Evolutionary conservation across 192 early-diverging fungal species (phyloP).

Genomic region (Backusella macrospora): DNA sequence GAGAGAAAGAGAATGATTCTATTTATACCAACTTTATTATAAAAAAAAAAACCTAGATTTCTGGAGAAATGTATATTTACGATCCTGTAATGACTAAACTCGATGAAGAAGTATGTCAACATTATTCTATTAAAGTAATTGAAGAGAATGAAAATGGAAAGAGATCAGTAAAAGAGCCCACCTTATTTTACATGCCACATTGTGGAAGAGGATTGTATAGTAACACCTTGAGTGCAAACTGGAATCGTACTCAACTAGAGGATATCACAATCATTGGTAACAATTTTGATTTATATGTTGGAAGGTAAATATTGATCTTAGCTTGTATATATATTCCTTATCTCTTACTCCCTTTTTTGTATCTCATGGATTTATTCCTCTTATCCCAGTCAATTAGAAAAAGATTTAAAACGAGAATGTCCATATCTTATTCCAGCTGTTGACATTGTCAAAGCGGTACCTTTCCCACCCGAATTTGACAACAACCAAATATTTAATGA

Average conservation of each 20-base stretch:
- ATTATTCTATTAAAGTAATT: slow-evolving; percentile 31
- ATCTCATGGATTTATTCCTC: too few species aligned
- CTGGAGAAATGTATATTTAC: slow-evolving; percentile 37
- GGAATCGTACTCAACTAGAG: slow-evolving; percentile 23
- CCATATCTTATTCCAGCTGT: slow-evolving; percentile 38
- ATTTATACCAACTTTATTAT: background rate
- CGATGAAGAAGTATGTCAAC: slow-evolving; percentile 33
- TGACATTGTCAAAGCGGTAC: slow-evolving; percentile 19
- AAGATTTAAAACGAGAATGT: slow-evolving; percentile 31
- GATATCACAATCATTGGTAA: slow-evolving; percentile 37
- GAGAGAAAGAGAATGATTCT: background rate
- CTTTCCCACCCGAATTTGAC: slow-evolving; percentile 39
- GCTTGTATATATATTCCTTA: too few species aligned
- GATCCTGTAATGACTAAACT: slow-evolving; percentile 42
- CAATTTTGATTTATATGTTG: slow-evolving; percentile 39
- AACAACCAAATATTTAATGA: slow-evolving; percentile 43
- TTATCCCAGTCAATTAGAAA: slow-evolving; percentile 38
- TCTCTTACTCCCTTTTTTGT: background rate
- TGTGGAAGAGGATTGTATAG: slow-evolving; percentile 38
- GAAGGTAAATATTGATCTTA: slow-evolving; percentile 32
- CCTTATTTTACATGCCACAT: slow-evolving; percentile 48
- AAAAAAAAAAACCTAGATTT: slow-evolving; percentile 27
- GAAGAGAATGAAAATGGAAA: slow-evolving; percentile 37
- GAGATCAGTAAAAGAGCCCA: slow-evolving; percentile 20
- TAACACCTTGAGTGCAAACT: slow-evolving; percentile 38